These are phyloP conservation scores for Biscogniauxia marginata DNA, from an alignment of 2,329 filamentous ascomycete species.

Conservation along the genomic window DNA sequence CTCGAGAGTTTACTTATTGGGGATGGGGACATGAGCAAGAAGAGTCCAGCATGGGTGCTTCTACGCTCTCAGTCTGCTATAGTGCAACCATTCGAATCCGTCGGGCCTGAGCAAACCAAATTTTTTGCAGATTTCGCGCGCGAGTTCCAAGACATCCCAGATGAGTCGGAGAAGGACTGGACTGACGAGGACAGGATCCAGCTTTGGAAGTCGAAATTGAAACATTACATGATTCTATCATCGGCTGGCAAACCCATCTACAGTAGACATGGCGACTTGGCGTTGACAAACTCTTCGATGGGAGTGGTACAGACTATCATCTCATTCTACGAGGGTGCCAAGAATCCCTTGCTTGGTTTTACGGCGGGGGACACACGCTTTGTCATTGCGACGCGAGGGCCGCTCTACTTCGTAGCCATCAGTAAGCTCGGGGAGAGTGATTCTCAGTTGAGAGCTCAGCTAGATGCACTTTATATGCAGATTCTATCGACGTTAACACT, in stretches of 20 bases:
- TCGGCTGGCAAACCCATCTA: constrained; percentile 97
- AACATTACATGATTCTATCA: constrained; percentile 95
- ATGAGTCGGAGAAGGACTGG: constrained; percentile 42
- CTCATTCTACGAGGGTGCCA: constrained; percentile 84
- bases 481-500: constrained; percentile 93
- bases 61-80: constrained; percentile 61
- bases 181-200: constrained; percentile 60
- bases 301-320: constrained; percentile 97
- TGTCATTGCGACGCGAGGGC: constrained; percentile 79
- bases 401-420: constrained; percentile 90
- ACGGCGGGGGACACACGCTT: constrained; percentile 85
- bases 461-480: constrained; percentile 97
- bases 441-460: constrained; percentile 77
- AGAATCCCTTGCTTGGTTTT: constrained; percentile 78
- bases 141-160: constrained; percentile 77
- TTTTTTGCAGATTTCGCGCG: constrained; percentile 65
- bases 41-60: constrained; percentile 67
- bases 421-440: constrained; percentile 93
- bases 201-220: constrained; percentile 87
- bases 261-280: constrained; percentile 88
- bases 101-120: constrained; percentile 41
- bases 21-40: constrained; percentile 65
- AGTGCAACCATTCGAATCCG: constrained; percentile 59
- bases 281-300: constrained; percentile 88
- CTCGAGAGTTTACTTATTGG: constrained; percentile 80